A percentile compares a stretch with the other conserved stretches of the same genome.
Conservation (phyloP, 768 basidiomycete genomes). For the Cyclocybe aegerita region DNA sequence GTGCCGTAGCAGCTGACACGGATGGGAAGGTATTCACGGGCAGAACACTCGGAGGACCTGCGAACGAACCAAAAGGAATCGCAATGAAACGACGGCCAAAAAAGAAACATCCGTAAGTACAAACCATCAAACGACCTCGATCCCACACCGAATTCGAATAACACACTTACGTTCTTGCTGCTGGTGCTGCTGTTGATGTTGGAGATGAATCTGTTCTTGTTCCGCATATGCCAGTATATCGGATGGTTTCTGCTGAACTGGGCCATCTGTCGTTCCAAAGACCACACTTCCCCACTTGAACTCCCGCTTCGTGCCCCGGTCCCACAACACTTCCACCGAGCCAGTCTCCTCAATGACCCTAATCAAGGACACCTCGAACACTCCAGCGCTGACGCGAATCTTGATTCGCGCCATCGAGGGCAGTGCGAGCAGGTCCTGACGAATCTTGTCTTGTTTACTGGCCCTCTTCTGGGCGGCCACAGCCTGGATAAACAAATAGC, state of each 20-base stretch:
- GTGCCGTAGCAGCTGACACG: slow-evolving; percentile 22
- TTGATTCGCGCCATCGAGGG: slow-evolving; percentile 76
- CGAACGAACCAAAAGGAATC: neutral
- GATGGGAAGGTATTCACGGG: slow-evolving; percentile 32
- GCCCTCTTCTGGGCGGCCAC: slow-evolving; percentile 74
- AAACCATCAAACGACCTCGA: neutral
- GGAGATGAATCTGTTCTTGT: too few species aligned
- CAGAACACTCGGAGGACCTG: slow-evolving; percentile 20
- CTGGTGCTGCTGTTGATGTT: too few species aligned
- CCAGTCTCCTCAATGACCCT: slow-evolving; percentile 67
- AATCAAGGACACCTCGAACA: slow-evolving; percentile 82
- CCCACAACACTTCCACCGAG: slow-evolving; percentile 83
- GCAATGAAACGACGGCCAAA: neutral
- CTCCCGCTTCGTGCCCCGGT: slow-evolving; percentile 67
- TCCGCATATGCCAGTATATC: slow-evolving; percentile 38
- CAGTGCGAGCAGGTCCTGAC: slow-evolving; percentile 66
- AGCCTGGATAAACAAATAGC: slow-evolving; percentile 43
- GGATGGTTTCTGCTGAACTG: slow-evolving; percentile 71
- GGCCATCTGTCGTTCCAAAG: slow-evolving; percentile 70
- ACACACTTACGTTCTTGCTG: slow-evolving; percentile 44
- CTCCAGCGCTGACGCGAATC: slow-evolving; percentile 79
- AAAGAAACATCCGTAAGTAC: neutral
- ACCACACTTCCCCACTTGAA: slow-evolving; percentile 84
- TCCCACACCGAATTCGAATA: slow-evolving; percentile 1
- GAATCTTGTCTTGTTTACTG: slow-evolving; percentile 72